Evolutionary conservation across 1,139 yeast species (phyloP).

Genomic region (Spathaspora sp.): DNA sequence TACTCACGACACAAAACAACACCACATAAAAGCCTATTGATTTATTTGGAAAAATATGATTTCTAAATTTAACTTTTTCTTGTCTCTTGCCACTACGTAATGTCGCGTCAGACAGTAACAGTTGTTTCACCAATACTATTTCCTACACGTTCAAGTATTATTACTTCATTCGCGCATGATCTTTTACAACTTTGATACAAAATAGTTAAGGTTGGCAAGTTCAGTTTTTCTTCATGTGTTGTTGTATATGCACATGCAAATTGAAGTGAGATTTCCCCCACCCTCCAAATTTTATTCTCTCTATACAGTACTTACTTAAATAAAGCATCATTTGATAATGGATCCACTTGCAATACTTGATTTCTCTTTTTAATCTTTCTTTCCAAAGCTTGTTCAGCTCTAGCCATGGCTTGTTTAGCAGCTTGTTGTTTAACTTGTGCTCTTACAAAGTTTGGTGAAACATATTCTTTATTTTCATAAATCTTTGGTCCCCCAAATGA

Average conservation of each 20-base stretch:
- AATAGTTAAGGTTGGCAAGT: too few relatives aligned
- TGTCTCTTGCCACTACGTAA: background rate
- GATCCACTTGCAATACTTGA: conserved; percentile 74
- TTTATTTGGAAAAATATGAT: background rate
- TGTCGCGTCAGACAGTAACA: background rate
- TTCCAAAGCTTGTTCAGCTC: conserved; percentile 79
- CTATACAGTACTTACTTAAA: conserved; percentile 42
- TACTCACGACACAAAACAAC: background rate
- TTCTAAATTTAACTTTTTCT: background rate
- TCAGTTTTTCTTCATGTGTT: too few relatives aligned
- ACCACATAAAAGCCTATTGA: background rate
- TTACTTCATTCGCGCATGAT: too few relatives aligned
- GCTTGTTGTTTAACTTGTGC: conserved; percentile 81
- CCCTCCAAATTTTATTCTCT: background rate
- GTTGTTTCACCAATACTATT: too few relatives aligned
- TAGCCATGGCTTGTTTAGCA: conserved; percentile 74
- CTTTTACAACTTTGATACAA: too few relatives aligned
- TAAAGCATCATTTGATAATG: conserved; percentile 75
- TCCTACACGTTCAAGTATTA: too few relatives aligned
- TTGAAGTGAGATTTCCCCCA: too few relatives aligned
- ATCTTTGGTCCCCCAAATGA: conserved; percentile 98
- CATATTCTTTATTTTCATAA: conserved; percentile 94
- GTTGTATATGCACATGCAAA: too few relatives aligned
- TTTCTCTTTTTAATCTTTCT: conserved; percentile 77
- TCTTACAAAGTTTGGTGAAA: conserved; percentile 92